These are phyloP conservation scores for Dianthus caryophyllus DNA, from an alignment of 148 eudicot species.

Conservation along the genomic window DNA sequence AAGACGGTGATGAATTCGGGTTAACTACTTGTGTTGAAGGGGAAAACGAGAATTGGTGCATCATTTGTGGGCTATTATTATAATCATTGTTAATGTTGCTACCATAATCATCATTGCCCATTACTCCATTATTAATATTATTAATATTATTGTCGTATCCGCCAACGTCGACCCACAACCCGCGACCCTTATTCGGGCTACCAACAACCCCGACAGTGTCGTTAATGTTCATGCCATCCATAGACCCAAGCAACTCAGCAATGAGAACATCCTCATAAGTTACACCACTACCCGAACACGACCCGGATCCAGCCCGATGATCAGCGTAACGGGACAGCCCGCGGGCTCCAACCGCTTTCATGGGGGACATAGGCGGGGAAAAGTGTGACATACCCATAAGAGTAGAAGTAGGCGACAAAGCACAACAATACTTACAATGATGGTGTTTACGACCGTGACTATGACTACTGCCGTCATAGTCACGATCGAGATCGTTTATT, in stretches of 20 bases:
- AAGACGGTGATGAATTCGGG: neutral
- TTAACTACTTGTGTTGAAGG: conserved; percentile 32
- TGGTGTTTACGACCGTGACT: conserved; percentile 2
- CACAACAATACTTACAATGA: conserved; percentile 46
- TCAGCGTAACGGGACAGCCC: conserved; percentile 28
- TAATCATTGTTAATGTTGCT: neutral
- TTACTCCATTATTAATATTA: no score
- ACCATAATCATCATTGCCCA: no score
- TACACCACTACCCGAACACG: conserved; percentile 21
- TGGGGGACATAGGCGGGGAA: conserved; percentile 46
- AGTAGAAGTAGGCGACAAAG: conserved; percentile 62
- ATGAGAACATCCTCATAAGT: conserved; percentile 49
- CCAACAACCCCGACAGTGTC: conserved; percentile 29
- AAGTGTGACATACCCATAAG: conserved; percentile 31
- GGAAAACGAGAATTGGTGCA: conserved; percentile 37
- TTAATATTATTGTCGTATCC: neutral
- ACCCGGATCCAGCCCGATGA: conserved; percentile 22
- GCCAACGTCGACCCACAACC: conserved; percentile 51
- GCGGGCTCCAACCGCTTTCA: conserved; percentile 20
- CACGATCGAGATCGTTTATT: neutral
- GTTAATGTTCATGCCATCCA: conserved; percentile 42
- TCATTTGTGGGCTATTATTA: conserved; percentile 21
- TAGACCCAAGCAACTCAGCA: conserved; percentile 44
- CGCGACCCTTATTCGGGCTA: conserved; percentile 21
- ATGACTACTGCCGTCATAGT: neutral